phyloP scores from a whole-genome alignment of 768 basidiomycete genomes.

The Vararia minispora region DNA sequence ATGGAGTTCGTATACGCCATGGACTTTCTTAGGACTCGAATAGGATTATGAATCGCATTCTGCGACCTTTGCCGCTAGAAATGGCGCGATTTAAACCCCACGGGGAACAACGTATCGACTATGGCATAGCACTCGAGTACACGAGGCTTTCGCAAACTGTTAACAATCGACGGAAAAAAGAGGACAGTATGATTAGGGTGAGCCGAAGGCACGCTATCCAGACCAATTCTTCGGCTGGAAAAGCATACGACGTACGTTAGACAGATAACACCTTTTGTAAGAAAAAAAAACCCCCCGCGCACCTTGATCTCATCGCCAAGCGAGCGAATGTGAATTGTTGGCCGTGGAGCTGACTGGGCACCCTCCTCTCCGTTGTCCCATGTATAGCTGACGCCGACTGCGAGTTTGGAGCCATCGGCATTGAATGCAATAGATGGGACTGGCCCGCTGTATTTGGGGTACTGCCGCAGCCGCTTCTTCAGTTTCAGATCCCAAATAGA shows the following conservation, averaged over 20 bases:
- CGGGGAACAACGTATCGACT: background rate
- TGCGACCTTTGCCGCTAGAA: background rate
- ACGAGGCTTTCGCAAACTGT: background rate
- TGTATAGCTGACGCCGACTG: conserved; percentile 78
- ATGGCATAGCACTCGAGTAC: background rate
- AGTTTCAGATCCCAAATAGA: conserved; percentile 97
- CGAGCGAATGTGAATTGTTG: conserved; percentile 48
- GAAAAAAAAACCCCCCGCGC: conserved; percentile 11
- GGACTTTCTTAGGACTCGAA: background rate
- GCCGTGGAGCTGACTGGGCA: conserved; percentile 49
- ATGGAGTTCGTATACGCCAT: too few relatives aligned
- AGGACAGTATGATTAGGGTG: background rate
- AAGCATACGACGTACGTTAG: too few relatives aligned
- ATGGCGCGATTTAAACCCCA: background rate
- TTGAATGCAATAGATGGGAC: conserved; percentile 80
- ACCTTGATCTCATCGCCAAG: conserved; percentile 76
- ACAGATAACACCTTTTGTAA: background rate
- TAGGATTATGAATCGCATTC: background rate
- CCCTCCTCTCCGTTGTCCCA: conserved; percentile 84
- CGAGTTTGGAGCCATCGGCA: conserved; percentile 70
- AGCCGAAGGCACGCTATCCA: conserved; percentile 12
- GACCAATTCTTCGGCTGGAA: conserved; percentile 21
- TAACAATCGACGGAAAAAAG: too few relatives aligned
- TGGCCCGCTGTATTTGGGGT: conserved; percentile 63
- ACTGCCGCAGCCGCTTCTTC: conserved; percentile 90